Conservation (phyloP, 2,329 filamentous ascomycete species). For the Eutypa lata region DNA sequence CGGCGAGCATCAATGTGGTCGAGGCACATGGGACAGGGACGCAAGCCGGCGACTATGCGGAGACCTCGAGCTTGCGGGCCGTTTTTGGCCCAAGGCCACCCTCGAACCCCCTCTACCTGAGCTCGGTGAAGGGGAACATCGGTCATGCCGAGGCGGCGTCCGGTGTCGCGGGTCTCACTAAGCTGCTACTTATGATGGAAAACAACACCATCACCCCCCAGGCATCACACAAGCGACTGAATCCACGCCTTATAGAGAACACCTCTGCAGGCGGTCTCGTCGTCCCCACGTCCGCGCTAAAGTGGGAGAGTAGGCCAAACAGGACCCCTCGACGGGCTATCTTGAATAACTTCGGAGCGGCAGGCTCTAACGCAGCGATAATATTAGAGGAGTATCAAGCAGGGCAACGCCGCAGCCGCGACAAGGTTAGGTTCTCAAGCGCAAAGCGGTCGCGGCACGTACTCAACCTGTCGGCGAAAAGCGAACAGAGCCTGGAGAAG, state of each 20-base stretch:
- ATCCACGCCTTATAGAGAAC: slow-evolving; percentile 14
- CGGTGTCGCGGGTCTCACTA: slow-evolving; percentile 21
- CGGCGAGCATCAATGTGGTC: slow-evolving; percentile 58
- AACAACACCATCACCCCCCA: slow-evolving; percentile 18
- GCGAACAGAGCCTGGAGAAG: slow-evolving; percentile 3
- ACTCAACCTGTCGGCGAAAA: slow-evolving; percentile 17
- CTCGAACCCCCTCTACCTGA: slow-evolving; percentile 39
- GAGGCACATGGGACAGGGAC: slow-evolving; percentile 68
- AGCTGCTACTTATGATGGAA: slow-evolving; percentile 24
- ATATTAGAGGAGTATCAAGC: slow-evolving; percentile 19
- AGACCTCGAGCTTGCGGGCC: slow-evolving; percentile 38
- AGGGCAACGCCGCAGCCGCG: not conserved
- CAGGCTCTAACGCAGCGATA: slow-evolving; percentile 21
- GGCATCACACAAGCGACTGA: slow-evolving; percentile 22
- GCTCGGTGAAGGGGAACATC: slow-evolving; percentile 23
- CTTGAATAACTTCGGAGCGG: slow-evolving; percentile 36
- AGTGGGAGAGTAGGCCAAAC: slow-evolving; percentile 2
- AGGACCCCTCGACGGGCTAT: slow-evolving; percentile 20
- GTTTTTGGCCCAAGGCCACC: slow-evolving; percentile 38
- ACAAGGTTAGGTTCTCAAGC: not conserved
- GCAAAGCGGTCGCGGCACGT: slow-evolving; percentile 3
- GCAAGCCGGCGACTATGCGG: slow-evolving; percentile 60
- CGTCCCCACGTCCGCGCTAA: not conserved
- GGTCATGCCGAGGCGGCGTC: slow-evolving; percentile 24
- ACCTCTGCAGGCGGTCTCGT: not conserved